phyloP scores from a whole-genome alignment of 2,329 filamentous ascomycete genomes.

The Fusarium clavum region DNA sequence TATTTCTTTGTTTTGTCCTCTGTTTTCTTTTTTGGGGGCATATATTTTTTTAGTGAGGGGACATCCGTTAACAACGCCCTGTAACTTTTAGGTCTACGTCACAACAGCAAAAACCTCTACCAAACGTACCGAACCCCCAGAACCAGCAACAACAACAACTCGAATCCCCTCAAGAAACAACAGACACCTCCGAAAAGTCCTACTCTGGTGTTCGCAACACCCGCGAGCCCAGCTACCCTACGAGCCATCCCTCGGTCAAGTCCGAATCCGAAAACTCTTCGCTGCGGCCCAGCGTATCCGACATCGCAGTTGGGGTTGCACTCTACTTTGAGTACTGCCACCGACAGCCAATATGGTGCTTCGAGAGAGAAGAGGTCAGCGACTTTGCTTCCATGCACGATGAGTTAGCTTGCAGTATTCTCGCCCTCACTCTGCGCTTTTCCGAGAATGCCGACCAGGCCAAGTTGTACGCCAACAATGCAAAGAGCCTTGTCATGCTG shows the following conservation, averaged over 20 bases:
- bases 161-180: constrained; percentile 48
- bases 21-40: constrained; percentile 23
- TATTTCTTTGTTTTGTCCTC: constrained; percentile 5
- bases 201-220: constrained; percentile 48
- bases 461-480: constrained; percentile 54
- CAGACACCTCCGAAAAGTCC: constrained; percentile 51
- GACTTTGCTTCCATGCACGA: constrained; percentile 52
- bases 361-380: constrained; percentile 56
- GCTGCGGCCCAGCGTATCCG: constrained; percentile 47
- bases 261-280: constrained; percentile 47
- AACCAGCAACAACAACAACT: constrained; percentile 23
- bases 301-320: constrained; percentile 51
- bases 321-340: constrained; percentile 59
- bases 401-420: constrained; percentile 56
- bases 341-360: constrained; percentile 59
- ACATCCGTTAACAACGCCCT: not conserved
- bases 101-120: constrained; percentile 17
- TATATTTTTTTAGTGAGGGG: constrained; percentile 30
- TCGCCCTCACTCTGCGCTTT: constrained; percentile 56
- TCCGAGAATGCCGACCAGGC: constrained; percentile 51
- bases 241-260: constrained; percentile 41
- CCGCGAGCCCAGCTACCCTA: constrained; percentile 40
- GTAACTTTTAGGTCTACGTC: constrained; percentile 44
- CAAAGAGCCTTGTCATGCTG: constrained; percentile 59
- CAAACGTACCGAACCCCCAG: constrained; percentile 21